Base-by-base conservation (phyloP, 75 land plant genomes). In the Pinus tabuliformis region DNA sequence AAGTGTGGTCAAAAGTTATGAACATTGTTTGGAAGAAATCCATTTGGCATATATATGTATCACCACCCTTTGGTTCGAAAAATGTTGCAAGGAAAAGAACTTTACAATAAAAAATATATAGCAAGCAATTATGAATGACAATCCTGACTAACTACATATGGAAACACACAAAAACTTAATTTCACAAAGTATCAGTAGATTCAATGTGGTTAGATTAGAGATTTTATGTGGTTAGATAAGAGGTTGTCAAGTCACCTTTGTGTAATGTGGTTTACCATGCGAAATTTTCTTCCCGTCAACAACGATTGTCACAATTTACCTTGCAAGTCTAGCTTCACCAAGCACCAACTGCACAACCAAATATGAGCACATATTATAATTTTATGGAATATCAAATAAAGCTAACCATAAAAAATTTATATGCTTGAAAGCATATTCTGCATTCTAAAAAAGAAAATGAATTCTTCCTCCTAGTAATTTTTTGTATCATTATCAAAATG, bases 201-300 rank as follows among this genome's bases (percentile, higher is more conserved):
- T n/a, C 5, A 20, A 65, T 65, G 70, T 52, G n/a, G 39, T 21
- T 20, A 75, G 42, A 33, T 58, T 2, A 21, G 20, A 75, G 2
- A 33, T 33, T 33, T 33, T 65, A 57, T 52, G 26, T 26, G n/a
- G 74, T 21, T 20, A 75, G 42, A 20, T 58, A 2, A 21, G 20
- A 75, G 36, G 5, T 21, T 70, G 2, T 68, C 6, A 24, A 49
- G 18, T 73, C 70, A 92, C 86, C 90, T 90, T 86, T 1, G 52
- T 59, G 78, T 80, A 80, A 4, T 76, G 58, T 30, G 62, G 77
- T 30, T 86, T 86, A 72, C 85, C 81, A 58, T 84, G 89, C 73
- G 80, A 82, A 28, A 82, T 84, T n/a, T 76, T 89, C 77, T 87
- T 89, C 76, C 83, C 87, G 0, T 85, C 93, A n/a, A 58, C 45